These are phyloP conservation scores for Stagonosporopsis vannaccii DNA, from an alignment of 2,329 filamentous ascomycete species.

Conservation along the genomic window DNA sequence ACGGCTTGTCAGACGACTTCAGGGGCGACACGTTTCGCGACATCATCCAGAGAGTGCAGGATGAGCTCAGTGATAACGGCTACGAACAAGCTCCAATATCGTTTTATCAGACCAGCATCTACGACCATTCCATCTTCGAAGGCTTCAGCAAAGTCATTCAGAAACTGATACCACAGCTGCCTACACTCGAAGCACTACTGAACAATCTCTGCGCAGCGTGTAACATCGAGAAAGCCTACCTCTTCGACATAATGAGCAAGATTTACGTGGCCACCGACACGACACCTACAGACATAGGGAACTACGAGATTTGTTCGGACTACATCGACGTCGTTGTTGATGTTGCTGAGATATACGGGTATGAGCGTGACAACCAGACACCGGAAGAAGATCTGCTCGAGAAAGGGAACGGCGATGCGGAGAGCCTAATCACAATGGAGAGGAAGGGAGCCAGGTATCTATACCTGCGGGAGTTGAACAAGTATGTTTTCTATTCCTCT, in stretches of 20 bases:
- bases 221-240: conserved; percentile 95
- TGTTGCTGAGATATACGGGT: conserved; percentile 94
- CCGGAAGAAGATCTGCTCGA: conserved; percentile 45
- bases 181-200: conserved; percentile 90
- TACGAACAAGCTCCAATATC: conserved; percentile 93
- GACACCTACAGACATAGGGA: conserved; percentile 89
- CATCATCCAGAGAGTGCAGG: conserved; percentile 94
- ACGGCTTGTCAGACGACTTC: conserved; percentile 96
- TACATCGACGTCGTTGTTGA: conserved; percentile 99
- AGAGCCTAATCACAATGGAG: conserved; percentile 69
- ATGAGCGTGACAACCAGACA: conserved; percentile 54
- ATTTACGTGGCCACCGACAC: conserved; percentile 98
- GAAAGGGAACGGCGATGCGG: conserved; percentile 61
- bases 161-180: conserved; percentile 91
- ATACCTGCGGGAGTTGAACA: conserved; percentile 72
- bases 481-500: conserved; percentile 55
- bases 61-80: conserved; percentile 91
- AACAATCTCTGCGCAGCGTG: conserved; percentile 93
- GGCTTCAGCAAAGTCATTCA: conserved; percentile 98
- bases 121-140: conserved; percentile 98
- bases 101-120: conserved; percentile 97
- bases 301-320: conserved; percentile 97
- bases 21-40: conserved; percentile 95
- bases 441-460: conserved; percentile 65
- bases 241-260: conserved; percentile 97